Base-by-base conservation (phyloP, 257 asterid species). In the Solanum paucissectum region DNA sequence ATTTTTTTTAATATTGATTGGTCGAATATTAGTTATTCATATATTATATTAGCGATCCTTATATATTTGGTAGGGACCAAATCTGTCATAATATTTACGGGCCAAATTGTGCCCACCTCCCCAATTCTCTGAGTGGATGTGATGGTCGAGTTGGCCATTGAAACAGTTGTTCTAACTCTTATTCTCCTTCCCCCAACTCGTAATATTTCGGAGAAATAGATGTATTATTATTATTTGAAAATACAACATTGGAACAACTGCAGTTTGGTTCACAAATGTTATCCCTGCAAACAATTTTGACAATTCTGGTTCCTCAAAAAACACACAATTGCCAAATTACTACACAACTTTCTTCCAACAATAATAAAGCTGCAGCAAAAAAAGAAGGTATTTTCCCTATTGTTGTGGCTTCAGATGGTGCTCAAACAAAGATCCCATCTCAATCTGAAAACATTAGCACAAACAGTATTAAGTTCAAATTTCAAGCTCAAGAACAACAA, bases 381-480 rank as follows among this genome's bases (percentile, higher is more conserved):
- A 10, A 68, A 12, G 1, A 25, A 11, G 58, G 32, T 75, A 23
- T 40, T 7, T 72, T 77, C 20, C 87, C 83, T 86, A 86, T 42
- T 60, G 66, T 89, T 90, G 90, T 14, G 14, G 5, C 91, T 96
- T 95, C 91, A 95, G 92, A 90, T 94, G 98, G 88, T 96, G 98
- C 93, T 94, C 98, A 69, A 94, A 95, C 83, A 96, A 86, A 66
- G 98, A 95, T 69, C 98, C 99, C 98, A 96, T 94, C 93, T 96
- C 98, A 89, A 96, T 96, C 99, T 96, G 98, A 92, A 52, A 89
- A 91, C 29, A 75, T 2, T 25, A 87, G 87, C 44, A 85, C 55
- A 82, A 64, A 38, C 25, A 82, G 4, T 77, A 77, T 29, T 77
- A n/a, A 76, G 46, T 38, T 76, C 7, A 76, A 69, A n/a, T 23